phyloP scores from a whole-genome alignment of 352 stramenopile species.

The Globisporangium perplexum region DNA sequence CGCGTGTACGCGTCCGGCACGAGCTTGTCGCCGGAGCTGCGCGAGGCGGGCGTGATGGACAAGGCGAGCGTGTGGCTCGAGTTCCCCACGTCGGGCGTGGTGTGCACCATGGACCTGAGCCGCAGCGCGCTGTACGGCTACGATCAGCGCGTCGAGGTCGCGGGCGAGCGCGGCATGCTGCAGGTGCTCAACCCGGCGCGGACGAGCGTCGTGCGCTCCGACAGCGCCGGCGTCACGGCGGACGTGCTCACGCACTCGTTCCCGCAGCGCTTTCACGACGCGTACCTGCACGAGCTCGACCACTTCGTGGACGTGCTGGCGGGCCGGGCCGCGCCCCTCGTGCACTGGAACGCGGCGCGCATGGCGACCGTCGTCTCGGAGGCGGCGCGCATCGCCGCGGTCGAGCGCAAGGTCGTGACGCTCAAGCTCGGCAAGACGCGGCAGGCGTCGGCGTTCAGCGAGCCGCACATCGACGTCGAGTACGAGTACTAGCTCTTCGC shows the following conservation, averaged over 20 bases:
- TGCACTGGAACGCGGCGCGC: conserved; percentile 68
- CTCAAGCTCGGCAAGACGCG: conserved; percentile 55
- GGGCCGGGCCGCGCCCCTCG: conserved; percentile 26
- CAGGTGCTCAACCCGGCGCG: conserved; percentile 69
- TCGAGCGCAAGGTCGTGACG: conserved; percentile 58
- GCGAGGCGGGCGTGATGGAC: conserved; percentile 68
- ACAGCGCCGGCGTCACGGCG: conserved; percentile 36
- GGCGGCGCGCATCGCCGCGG: conserved; percentile 55
- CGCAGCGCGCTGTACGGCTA: conserved; percentile 87
- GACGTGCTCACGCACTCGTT: conserved; percentile 82
- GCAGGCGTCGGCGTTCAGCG: conserved; percentile 28
- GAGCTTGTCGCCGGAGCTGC: conserved; percentile 66
- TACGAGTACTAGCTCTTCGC: conserved; percentile 32
- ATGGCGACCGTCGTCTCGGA: conserved; percentile 78
- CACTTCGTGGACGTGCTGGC: conserved; percentile 69
- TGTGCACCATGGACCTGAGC: conserved; percentile 89
- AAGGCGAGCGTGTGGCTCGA: conserved; percentile 80
- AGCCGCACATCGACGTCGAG: conserved; percentile 48
- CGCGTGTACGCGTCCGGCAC: conserved; percentile 83
- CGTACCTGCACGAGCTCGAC: conserved; percentile 83
- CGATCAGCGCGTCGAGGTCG: conserved; percentile 90
- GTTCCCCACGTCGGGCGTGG: conserved; percentile 52
- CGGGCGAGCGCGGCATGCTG: conserved; percentile 66
- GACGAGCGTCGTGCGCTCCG: conserved; percentile 51
- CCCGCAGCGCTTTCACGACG: conserved; percentile 81